Percentiles rank a stretch among this genome's conserved stretches.
These are phyloP conservation scores for Colletotrichum karsti DNA, from an alignment of 2,329 filamentous ascomycete genomes.

Conservation along the genomic window DNA sequence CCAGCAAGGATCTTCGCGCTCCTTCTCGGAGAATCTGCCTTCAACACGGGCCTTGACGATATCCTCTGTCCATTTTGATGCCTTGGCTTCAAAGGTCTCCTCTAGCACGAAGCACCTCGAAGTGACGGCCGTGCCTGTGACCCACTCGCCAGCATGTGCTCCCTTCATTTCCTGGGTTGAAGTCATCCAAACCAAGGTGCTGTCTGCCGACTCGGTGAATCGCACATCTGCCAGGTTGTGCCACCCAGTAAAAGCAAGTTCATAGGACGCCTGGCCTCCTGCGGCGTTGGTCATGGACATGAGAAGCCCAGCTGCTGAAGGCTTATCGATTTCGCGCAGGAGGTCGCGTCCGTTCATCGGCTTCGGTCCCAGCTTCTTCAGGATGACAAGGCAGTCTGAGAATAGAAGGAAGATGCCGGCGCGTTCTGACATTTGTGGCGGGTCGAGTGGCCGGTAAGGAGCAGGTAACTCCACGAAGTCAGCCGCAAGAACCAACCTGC, in stretches of 20 bases:
- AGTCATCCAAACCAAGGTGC: constrained; percentile 73
- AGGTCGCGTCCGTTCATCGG: constrained; percentile 78
- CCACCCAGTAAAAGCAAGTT: constrained; percentile 80
- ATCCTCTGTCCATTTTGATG: constrained; percentile 82
- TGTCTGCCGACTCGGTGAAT: constrained; percentile 76
- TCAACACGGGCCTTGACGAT: constrained; percentile 87
- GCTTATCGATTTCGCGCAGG: constrained; percentile 85
- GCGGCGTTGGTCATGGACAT: constrained; percentile 71
- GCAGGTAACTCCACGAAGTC: constrained; percentile 82
- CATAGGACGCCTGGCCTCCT: constrained; percentile 69
- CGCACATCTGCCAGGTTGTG: constrained; percentile 74
- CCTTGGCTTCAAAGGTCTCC: constrained; percentile 81
- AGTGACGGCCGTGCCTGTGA: constrained; percentile 60
- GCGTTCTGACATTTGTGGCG: constrained; percentile 53
- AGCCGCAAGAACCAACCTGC: constrained; percentile 81
- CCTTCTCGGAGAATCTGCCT: constrained; percentile 82
- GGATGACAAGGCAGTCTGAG: constrained; percentile 79
- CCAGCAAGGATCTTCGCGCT: constrained; percentile 85
- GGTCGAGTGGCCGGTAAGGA: constrained; percentile 66
- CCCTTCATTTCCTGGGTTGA: constrained; percentile 69
- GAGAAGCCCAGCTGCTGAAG: constrained; percentile 70
- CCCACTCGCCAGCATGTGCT: constrained; percentile 55
- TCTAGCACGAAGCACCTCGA: constrained; percentile 76
- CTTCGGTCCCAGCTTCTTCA: constrained; percentile 74
- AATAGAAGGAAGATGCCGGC: constrained; percentile 85